Evolutionary conservation across 73 alveolate genomes (phyloP).

Genomic region (Tetrahymena thermophila): DNA sequence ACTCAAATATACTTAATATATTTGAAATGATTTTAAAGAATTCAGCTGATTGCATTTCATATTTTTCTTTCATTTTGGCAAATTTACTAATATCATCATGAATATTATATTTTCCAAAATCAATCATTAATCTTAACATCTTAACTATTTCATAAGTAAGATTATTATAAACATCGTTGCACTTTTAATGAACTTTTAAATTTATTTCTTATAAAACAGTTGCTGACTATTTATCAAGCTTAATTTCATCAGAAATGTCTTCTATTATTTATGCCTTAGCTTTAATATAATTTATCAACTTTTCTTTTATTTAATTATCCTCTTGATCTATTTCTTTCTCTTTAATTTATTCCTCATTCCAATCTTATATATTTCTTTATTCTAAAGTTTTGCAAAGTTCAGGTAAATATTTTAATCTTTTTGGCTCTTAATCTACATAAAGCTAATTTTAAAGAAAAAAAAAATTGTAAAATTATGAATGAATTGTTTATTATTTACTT

Average conservation of each 20-base stretch:
- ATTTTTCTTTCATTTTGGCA: not conserved
- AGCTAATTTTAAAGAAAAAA: not conserved
- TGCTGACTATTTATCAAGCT: not conserved
- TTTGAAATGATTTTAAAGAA: conserved; percentile 17
- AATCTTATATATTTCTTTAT: not conserved
- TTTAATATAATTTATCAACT: conserved; percentile 9
- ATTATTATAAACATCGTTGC: conserved; percentile 11
- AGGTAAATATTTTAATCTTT: conserved; percentile 30
- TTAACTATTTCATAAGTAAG: conserved; percentile 29
- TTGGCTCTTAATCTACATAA: conserved; percentile 37
- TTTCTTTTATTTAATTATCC: not conserved
- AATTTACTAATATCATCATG: not conserved
- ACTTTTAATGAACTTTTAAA: not conserved
- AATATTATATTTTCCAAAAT: conserved; percentile 27
- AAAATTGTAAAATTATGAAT: not conserved
- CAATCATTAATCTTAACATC: conserved; percentile 2
- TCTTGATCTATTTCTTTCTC: conserved; percentile 12
- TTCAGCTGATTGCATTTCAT: not conserved
- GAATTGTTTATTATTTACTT: not conserved
- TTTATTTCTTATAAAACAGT: not conserved
- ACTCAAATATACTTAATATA: conserved; percentile 15
- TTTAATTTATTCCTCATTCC: not conserved
- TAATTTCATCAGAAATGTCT: not conserved
- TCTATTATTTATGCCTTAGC: not conserved
- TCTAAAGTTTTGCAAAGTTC: conserved; percentile 31